Evolutionary conservation across 257 asterid species (phyloP).

Genomic region (Solanum virginianum): DNA sequence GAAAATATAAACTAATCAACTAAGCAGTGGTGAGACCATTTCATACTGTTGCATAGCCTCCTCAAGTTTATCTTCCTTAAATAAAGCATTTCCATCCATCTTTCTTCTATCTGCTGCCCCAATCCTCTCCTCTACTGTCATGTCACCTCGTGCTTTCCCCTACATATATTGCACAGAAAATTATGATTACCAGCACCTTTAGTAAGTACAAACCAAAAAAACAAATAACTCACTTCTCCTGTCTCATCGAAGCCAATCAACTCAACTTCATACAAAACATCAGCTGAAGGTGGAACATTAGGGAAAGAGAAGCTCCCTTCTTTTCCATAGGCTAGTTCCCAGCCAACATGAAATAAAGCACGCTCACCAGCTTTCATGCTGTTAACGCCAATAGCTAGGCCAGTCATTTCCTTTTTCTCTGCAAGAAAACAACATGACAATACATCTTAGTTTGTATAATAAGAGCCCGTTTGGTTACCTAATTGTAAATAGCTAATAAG

Average conservation of each 20-base stretch:
- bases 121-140: slow-evolving; percentile 99
- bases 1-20: not conserved
- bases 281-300: slow-evolving; percentile 88
- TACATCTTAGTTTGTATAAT: not conserved
- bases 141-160: slow-evolving; percentile 96
- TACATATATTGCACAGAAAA: not conserved
- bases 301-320: slow-evolving; percentile 98
- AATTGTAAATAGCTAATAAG: not conserved
- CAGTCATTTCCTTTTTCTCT: slow-evolving; percentile 91
- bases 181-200: not conserved
- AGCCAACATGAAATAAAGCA: slow-evolving; percentile 60
- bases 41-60: slow-evolving; percentile 97
- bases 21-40: slow-evolving; percentile 43
- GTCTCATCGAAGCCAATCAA: slow-evolving; percentile 95
- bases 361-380: slow-evolving; percentile 90
- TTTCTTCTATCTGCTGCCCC: slow-evolving; percentile 93
- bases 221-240: slow-evolving; percentile 54
- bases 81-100: slow-evolving; percentile 86
- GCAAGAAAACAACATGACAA: slow-evolving; percentile 14
- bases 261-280: slow-evolving; percentile 80
- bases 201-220: not conserved
- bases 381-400: slow-evolving; percentile 77
- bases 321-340: slow-evolving; percentile 94
- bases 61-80: slow-evolving; percentile 78
- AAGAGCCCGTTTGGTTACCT: not conserved